Conservation (phyloP, 179 eudicot genomes). For the Nepenthes alata region DNA sequence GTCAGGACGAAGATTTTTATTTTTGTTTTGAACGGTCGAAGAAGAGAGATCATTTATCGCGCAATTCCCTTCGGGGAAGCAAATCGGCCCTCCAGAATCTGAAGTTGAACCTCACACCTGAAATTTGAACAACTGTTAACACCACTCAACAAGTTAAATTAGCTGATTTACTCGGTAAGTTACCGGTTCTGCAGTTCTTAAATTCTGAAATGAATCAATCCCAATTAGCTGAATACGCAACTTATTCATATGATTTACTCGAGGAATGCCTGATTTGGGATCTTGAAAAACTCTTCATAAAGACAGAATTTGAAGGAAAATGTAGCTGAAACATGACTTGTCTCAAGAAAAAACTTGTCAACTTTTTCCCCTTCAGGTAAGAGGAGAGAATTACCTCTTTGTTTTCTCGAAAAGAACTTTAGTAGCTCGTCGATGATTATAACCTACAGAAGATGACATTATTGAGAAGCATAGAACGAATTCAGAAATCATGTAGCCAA, state of each 20-base stretch:
- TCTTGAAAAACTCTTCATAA: background rate
- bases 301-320: background rate
- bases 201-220: no score
- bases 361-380: background rate
- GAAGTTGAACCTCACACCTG: slow-evolving; percentile 47
- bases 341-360: background rate
- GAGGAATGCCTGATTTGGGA: background rate
- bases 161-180: background rate
- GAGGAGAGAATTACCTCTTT: slow-evolving; percentile 34
- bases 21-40: no score
- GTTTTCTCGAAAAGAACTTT: slow-evolving; percentile 79
- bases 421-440: slow-evolving; percentile 85
- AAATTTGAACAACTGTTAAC: background rate
- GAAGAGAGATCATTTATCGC: slow-evolving; percentile 36
- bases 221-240: no score
- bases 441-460: slow-evolving; percentile 33
- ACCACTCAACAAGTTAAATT: background rate
- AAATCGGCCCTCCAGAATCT: slow-evolving; percentile 68
- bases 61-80: slow-evolving; percentile 65
- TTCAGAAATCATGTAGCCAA: slow-evolving; percentile 1
- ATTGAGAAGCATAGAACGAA: background rate
- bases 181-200: background rate
- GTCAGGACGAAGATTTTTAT: no score
- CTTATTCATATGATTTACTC: no score
- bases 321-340: background rate